Percentiles rank a stretch among this genome's conserved stretches.
Evolutionary conservation across 306 rosid species (phyloP).

Genomic region (Cicer chorassanicum): DNA sequence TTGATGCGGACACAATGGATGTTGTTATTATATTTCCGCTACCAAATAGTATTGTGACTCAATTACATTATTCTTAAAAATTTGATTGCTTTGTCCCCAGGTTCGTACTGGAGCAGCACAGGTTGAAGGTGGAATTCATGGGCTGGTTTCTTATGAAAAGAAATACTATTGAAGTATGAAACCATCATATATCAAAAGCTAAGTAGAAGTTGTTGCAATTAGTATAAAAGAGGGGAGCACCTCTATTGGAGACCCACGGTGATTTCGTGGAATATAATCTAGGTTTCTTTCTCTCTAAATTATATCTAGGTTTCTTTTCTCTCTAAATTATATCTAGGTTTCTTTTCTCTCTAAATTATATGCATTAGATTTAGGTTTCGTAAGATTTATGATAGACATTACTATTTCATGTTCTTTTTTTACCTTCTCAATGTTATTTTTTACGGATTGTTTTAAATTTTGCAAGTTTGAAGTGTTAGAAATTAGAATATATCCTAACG

Average conservation of each 20-base stretch:
- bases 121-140: slow-evolving; percentile 94
- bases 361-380: background rate
- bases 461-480: too few species aligned
- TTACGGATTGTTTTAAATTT: background rate
- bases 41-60: background rate
- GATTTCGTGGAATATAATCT: background rate
- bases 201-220: background rate
- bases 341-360: background rate
- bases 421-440: background rate
- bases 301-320: background rate
- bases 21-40: background rate
- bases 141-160: slow-evolving; percentile 86
- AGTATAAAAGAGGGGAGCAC: slow-evolving; percentile 10
- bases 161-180: slow-evolving; percentile 64
- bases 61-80: background rate
- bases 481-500: too few species aligned
- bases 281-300: background rate
- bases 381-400: background rate
- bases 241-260: background rate
- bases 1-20: background rate
- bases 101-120: slow-evolving; percentile 95
- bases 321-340: background rate
- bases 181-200: slow-evolving; percentile 30
- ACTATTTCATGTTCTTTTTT: background rate
- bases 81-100: slow-evolving; percentile 54